Base-by-base conservation (phyloP, 2,329 filamentous ascomycete species). In the Beauveria asiatica region DNA sequence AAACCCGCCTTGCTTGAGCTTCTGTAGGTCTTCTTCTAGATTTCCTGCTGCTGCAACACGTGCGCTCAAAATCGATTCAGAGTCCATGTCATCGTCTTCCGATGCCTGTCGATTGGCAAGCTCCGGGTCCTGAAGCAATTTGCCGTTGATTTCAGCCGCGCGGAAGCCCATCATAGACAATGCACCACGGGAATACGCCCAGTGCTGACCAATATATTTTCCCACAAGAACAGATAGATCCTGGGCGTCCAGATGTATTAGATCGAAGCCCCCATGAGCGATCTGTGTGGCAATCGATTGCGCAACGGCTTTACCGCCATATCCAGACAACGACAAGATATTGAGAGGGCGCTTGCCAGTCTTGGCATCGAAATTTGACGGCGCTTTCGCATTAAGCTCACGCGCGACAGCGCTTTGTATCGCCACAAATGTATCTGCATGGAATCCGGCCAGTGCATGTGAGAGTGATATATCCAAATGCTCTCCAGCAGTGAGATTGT, bases 141-240 rank as follows among this genome's bases (percentile, higher is more conserved):
- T 79, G 7, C 82, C 83, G 56, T 79, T 83, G 65, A 79, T 74
- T 65, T 80, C 78, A 42, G 84, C 77, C 50, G 82, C 74, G 64
- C 77, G 75, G 64, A 85, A 87, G 2, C 81, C 83, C 52, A 87
- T 71, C 64, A 80, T 77, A 2, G 83, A 80, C 11, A 83, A 71
- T 21, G 75, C 70, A 1, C 82, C 80, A 13, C 78, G 69, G 2
- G 74, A 73, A 52, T 76, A 78, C 4, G 75, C 74, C 72, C 74
- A 77, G 62, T 82, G 79, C 67, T 89, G 84, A 5, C 86, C 87
- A 10, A 92, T 73, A 66, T 92, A 90, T 48, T 83, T 79, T 3
- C 86, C 87, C 0, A 87, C 79, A 27, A 94, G 75, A 54, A 86
- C 80, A 3, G 87, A 87, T 57, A 95, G 74, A 67, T 88, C 86